phyloP scores from a whole-genome alignment of 208 protist genomes.

The Wallacemonas collosoma region DNA sequence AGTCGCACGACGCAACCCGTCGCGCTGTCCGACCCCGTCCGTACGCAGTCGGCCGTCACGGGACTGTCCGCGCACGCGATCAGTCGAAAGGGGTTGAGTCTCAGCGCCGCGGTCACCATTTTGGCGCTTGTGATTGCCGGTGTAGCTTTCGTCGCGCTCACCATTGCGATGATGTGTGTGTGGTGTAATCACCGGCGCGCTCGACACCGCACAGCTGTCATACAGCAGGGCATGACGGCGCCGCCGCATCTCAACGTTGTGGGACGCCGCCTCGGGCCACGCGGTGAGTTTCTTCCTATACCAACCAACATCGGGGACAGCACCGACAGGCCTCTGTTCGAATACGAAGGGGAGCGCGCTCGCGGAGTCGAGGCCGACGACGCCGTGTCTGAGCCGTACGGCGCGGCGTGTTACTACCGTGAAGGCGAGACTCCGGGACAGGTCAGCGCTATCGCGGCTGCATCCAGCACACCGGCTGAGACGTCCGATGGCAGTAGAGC shows the following conservation, averaged over 20 bases:
- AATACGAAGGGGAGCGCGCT: conserved; percentile 4
- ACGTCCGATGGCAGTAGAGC: no score
- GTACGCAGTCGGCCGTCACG: not conserved
- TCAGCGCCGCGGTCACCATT: not conserved
- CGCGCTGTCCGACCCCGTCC: not conserved
- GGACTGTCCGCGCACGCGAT: not conserved
- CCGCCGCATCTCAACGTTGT: not conserved
- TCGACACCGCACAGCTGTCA: no score
- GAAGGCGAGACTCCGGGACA: not conserved
- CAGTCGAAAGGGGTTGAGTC: not conserved
- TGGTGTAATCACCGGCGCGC: not conserved
- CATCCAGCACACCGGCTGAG: no score
- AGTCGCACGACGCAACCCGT: not conserved
- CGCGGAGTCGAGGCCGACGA: not conserved
- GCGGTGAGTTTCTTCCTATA: not conserved
- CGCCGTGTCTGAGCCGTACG: not conserved
- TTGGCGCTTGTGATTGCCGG: not conserved
- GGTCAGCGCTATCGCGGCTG: no score
- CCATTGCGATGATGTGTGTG: not conserved
- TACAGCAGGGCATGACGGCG: not conserved
- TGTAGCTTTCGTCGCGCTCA: not conserved
- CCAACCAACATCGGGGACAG: not conserved
- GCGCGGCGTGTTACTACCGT: not conserved
- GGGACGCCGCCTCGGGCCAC: not conserved
- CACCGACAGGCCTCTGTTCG: not conserved